Percentiles rank a stretch among this genome's conserved stretches.
Evolutionary conservation across 1,284 basidiomycete genomes (phyloP).

Genomic region (Heterobasidion parviporum): DNA sequence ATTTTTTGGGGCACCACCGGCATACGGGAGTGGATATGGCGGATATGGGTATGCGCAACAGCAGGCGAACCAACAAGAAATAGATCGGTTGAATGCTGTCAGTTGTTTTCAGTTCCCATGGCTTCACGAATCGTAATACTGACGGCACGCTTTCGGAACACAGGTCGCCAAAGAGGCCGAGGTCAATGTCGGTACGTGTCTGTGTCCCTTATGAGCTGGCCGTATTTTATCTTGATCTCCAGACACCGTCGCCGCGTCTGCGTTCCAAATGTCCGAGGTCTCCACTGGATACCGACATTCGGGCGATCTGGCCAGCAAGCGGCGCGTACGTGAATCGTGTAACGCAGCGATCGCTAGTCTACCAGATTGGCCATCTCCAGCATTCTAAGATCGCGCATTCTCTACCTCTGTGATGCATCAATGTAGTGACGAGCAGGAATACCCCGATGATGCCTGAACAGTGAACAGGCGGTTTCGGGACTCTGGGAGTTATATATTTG

Average conservation of each 20-base stretch:
- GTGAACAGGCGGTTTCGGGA: too few species aligned
- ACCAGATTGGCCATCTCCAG: slow-evolving; percentile 27
- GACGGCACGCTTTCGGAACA: neutral
- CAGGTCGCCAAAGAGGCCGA: slow-evolving; percentile 27
- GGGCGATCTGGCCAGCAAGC: slow-evolving; percentile 27
- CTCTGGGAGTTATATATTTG: too few species aligned
- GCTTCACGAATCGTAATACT: neutral
- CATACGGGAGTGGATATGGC: slow-evolving; percentile 18
- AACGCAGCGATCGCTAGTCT: slow-evolving; percentile 28
- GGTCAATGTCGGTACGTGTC: slow-evolving; percentile 21
- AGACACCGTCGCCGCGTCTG: slow-evolving; percentile 27
- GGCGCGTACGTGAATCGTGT: slow-evolving; percentile 30
- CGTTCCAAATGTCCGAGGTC: slow-evolving; percentile 30
- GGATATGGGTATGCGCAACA: slow-evolving; percentile 13
- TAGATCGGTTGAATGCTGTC: slow-evolving; percentile 23
- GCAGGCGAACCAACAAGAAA: slow-evolving; percentile 21
- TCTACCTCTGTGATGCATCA: too few species aligned
- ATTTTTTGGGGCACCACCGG: slow-evolving; percentile 19
- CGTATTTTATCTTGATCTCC: neutral
- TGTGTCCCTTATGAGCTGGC: neutral
- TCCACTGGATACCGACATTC: slow-evolving; percentile 28
- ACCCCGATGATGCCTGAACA: too few species aligned
- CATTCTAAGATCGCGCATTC: slow-evolving; percentile 6
- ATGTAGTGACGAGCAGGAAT: too few species aligned
- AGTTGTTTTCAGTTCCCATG: slow-evolving; percentile 2